A percentile compares a stretch with the other conserved stretches of the same genome.
phyloP scores from a whole-genome alignment of 495 filamentous ascomycete genomes.

The Astrothelium macrocarpum region DNA sequence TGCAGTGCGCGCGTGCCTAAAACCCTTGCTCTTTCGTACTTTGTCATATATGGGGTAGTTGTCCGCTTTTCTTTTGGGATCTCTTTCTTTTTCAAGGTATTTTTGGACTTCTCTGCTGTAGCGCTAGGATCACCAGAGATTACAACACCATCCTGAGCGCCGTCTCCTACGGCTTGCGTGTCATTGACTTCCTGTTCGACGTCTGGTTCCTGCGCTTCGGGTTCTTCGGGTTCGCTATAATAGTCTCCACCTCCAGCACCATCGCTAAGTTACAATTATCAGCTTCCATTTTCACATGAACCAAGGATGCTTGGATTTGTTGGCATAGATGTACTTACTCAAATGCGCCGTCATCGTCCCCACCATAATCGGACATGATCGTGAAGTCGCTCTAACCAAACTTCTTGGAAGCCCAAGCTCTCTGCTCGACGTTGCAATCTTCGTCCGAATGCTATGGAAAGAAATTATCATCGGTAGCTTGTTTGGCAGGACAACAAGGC shows the following conservation, averaged over 20 bases:
- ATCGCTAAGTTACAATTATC: neutral
- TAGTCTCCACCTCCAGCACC: slow-evolving; percentile 7
- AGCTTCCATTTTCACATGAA: neutral
- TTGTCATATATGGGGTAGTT: slow-evolving; percentile 98
- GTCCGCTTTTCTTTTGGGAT: slow-evolving; percentile 78
- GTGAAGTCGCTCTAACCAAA: neutral
- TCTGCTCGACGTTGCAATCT: too few species aligned
- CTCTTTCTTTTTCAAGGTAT: slow-evolving; percentile 68
- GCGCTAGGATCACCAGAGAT: slow-evolving; percentile 67
- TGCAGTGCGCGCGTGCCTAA: slow-evolving; percentile 87
- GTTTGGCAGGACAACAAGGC: too few species aligned
- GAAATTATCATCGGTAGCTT: too few species aligned
- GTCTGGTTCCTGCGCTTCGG: neutral
- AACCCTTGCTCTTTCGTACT: slow-evolving; percentile 91
- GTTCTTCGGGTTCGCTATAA: slow-evolving; percentile 4
- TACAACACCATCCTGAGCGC: slow-evolving; percentile 39
- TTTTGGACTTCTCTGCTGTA: slow-evolving; percentile 43
- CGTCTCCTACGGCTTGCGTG: slow-evolving; percentile 26
- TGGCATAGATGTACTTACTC: slow-evolving; percentile 21
- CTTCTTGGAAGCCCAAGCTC: too few species aligned
- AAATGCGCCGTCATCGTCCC: slow-evolving; percentile 43
- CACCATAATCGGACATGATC: slow-evolving; percentile 78
- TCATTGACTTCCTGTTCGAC: slow-evolving; percentile 33
- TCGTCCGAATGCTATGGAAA: too few species aligned
- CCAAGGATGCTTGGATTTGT: neutral